phyloP scores from a whole-genome alignment of 805 yeast genomes.

The Dipodascus geniculatus region DNA sequence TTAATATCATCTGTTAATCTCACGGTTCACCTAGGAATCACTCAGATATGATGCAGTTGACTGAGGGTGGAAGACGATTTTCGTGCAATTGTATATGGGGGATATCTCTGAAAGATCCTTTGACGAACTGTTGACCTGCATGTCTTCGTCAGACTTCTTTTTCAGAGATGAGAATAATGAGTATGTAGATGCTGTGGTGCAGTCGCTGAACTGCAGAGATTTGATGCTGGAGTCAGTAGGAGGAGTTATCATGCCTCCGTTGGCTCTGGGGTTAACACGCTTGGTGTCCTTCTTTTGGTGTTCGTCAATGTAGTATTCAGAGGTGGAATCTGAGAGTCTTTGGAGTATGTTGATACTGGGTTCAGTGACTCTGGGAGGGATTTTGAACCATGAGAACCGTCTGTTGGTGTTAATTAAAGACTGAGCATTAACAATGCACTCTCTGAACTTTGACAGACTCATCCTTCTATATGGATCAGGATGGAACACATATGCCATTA shows the following conservation, averaged over 20 bases:
- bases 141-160: neutral
- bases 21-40: too few relatives aligned
- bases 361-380: neutral
- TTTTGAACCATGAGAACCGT: constrained; percentile 1
- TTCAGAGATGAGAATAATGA: neutral
- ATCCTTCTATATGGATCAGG: neutral
- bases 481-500: constrained; percentile 1
- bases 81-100: neutral
- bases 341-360: neutral
- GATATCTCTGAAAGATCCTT: neutral
- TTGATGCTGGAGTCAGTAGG: neutral
- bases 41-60: neutral
- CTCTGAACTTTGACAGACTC: neutral
- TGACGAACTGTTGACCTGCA: neutral
- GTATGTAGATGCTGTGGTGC: constrained; percentile 2
- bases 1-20: too few relatives aligned
- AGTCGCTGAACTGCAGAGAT: neutral
- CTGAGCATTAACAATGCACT: neutral
- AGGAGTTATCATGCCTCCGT: constrained; percentile 1
- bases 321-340: neutral
- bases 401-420: neutral
- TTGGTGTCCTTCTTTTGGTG: neutral
- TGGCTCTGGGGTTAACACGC: neutral
- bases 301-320: neutral
- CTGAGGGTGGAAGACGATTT: neutral